These are phyloP conservation scores for Cyberlindnera euphorbiiphila DNA, from an alignment of 805 yeast genomes.

Conservation along the genomic window DNA sequence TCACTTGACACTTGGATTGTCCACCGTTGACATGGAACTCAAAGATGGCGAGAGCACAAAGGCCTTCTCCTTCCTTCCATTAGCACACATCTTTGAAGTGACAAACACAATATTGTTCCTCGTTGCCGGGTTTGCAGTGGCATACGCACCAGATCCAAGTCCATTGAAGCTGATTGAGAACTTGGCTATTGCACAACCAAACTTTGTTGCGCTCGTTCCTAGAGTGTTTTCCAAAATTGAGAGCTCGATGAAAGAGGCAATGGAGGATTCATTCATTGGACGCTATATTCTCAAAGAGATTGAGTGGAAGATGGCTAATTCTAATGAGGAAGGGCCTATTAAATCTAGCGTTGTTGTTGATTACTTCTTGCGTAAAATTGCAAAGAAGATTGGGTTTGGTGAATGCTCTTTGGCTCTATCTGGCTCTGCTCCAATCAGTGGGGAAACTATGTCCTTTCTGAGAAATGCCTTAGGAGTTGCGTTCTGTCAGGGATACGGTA, in stretches of 20 bases:
- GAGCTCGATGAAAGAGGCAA: constrained; percentile 35
- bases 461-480: constrained; percentile 45
- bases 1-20: constrained; percentile 30
- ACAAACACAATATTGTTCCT: constrained; percentile 32
- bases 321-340: constrained; percentile 7
- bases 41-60: constrained; percentile 25
- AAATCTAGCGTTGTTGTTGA: constrained; percentile 12
- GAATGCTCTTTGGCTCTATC: constrained; percentile 31
- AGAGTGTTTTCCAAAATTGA: constrained; percentile 52
- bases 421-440: constrained; percentile 62
- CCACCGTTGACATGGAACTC: constrained; percentile 9
- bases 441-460: constrained; percentile 48
- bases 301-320: constrained; percentile 13
- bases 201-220: constrained; percentile 49
- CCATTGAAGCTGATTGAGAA: constrained; percentile 45
- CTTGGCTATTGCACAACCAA: constrained; percentile 43
- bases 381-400: constrained; percentile 36
- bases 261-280: constrained; percentile 13
- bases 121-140: constrained; percentile 37
- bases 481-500: constrained; percentile 54
- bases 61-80: constrained; percentile 43
- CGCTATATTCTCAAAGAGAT: constrained; percentile 13
- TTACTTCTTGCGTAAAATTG: constrained; percentile 34
- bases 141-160: constrained; percentile 45
- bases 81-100: constrained; percentile 60